phyloP scores from a whole-genome alignment of 2,329 filamentous ascomycete genomes.

The Macrophomina phaseolina region DNA sequence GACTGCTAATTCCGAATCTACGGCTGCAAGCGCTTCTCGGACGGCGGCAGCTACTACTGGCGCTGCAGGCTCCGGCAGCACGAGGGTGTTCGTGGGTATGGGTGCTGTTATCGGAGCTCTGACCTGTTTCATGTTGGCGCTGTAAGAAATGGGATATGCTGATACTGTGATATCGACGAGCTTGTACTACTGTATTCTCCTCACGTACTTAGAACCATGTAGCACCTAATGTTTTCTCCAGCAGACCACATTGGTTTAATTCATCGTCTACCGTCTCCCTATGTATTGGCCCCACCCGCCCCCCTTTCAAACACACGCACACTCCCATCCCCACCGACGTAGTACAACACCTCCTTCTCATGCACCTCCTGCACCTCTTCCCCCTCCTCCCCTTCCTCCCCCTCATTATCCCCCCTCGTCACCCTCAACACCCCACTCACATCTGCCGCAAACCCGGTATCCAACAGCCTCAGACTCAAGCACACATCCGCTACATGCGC shows the following conservation, averaged over 20 bases:
- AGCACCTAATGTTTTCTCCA: too few relatives aligned
- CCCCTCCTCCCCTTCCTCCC: conserved; percentile 43
- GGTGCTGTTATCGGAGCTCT: neutral
- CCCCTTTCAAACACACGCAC: conserved; percentile 87
- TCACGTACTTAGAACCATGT: neutral
- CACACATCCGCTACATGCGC: conserved; percentile 78
- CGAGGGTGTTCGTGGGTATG: neutral
- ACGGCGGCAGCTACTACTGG: neutral
- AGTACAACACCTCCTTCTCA: conserved; percentile 79
- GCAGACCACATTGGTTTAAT: neutral
- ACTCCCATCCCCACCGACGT: conserved; percentile 77
- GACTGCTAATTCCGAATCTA: neutral
- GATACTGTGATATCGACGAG: neutral
- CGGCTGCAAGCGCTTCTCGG: neutral
- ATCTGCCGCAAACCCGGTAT: conserved; percentile 87
- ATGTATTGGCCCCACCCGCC: conserved; percentile 39
- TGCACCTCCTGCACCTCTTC: conserved; percentile 35
- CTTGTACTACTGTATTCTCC: neutral
- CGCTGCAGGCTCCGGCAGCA: neutral
- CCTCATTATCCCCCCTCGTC: conserved; percentile 62
- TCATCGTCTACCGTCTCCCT: neutral
- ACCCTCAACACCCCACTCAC: conserved; percentile 87
- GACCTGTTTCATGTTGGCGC: neutral
- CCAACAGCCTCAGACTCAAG: conserved; percentile 74
- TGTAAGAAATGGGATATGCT: neutral